Evolutionary conservation across 2,329 filamentous ascomycete species (phyloP).

Genomic region (Lasiodiplodia theobromae): DNA sequence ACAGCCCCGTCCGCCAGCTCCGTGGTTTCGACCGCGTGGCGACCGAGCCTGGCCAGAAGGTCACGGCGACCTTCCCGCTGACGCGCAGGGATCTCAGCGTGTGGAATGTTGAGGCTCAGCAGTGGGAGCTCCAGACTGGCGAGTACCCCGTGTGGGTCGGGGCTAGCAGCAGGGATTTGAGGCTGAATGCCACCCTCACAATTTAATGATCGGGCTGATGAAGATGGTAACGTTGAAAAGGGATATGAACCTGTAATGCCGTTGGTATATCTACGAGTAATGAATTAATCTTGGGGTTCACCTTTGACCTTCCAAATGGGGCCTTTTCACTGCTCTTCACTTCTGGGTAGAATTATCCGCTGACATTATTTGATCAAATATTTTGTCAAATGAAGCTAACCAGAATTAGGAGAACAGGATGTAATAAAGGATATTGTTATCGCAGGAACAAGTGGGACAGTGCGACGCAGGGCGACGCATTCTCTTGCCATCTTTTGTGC

Average conservation of each 20-base stretch:
- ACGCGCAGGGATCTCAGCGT: slow-evolving; percentile 58
- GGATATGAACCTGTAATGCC: background rate
- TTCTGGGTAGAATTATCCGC: too few species aligned
- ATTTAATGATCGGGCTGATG: background rate
- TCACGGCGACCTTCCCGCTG: slow-evolving; percentile 55
- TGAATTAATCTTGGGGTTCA: background rate
- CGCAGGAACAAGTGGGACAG: background rate
- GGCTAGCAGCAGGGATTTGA: slow-evolving; percentile 46
- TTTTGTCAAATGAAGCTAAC: too few species aligned
- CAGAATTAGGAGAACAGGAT: too few species aligned
- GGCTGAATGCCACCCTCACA: slow-evolving; percentile 31
- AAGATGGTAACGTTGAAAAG: background rate
- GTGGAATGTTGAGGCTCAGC: slow-evolving; percentile 55
- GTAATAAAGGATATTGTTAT: background rate
- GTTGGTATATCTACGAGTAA: background rate
- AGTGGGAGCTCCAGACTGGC: slow-evolving; percentile 49
- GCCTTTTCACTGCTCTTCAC: too few species aligned
- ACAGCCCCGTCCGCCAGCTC: slow-evolving; percentile 35
- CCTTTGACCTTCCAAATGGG: background rate
- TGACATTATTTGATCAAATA: too few species aligned
- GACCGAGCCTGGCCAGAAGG: slow-evolving; percentile 39
- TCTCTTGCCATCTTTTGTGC: background rate
- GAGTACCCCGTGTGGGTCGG: slow-evolving; percentile 44
- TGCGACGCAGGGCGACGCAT: background rate
- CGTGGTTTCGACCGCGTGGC: slow-evolving; percentile 33